phyloP scores from a whole-genome alignment of 2,329 filamentous ascomycete genomes.

The Colletotrichum sp. region DNA sequence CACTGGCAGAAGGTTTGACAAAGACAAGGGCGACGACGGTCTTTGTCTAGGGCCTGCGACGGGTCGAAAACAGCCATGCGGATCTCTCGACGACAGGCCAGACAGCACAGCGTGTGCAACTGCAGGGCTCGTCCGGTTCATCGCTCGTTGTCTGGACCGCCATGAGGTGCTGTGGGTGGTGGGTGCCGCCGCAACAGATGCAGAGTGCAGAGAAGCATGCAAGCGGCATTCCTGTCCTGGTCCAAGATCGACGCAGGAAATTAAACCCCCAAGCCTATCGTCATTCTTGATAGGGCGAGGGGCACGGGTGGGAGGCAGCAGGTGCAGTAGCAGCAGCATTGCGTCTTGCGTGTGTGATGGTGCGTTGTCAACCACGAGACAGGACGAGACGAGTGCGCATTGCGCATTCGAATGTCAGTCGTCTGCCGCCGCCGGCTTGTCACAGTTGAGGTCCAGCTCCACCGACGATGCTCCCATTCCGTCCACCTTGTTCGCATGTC shows the following conservation, averaged over 20 bases:
- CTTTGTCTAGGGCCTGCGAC: conserved; percentile 5
- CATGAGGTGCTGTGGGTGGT: background rate
- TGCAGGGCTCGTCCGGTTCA: background rate
- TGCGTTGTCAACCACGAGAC: conserved; percentile 18
- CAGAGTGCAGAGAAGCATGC: background rate
- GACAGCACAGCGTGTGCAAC: background rate
- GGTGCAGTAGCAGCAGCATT: background rate
- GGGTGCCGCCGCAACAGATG: background rate
- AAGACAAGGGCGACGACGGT: background rate
- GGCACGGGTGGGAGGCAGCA: conserved; percentile 2
- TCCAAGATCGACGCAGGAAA: conserved; percentile 16
- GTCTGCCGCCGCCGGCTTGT: background rate
- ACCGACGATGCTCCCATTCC: conserved; percentile 9
- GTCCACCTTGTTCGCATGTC: background rate
- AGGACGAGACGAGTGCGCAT: conserved; percentile 2
- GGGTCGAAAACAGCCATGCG: conserved; percentile 15
- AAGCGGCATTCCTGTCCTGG: conserved; percentile 14
- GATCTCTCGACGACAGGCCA: background rate
- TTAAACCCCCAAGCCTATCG: background rate
- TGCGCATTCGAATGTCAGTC: background rate
- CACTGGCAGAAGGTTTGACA: background rate
- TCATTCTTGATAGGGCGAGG: conserved; percentile 4
- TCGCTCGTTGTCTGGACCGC: background rate
- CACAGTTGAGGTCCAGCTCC: background rate
- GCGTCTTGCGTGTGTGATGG: background rate